Evolutionary conservation across 2,329 filamentous ascomycete species (phyloP), one percentile per base, ranked within the genome.

Genomic region (Triangularia setosa): DNA sequence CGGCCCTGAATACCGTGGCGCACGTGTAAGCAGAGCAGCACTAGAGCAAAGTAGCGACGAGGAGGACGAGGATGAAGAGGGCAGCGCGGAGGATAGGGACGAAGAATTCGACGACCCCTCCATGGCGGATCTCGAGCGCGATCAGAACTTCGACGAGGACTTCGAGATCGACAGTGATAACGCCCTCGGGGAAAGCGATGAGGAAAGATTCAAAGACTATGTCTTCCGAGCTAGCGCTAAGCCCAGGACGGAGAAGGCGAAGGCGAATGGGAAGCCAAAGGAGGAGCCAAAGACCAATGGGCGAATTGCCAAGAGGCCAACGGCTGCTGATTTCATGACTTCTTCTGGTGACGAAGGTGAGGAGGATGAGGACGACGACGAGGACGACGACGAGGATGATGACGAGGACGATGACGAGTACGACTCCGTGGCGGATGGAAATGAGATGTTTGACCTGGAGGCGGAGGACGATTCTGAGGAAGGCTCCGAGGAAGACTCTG

Each of bases 161-260:
- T 77, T 75, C 27, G 86, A 89, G 68, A 88, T 89, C 64, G 81
- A 84, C 58, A 88, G 86, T 71, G 86, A 89, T 63, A 78, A 84
- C 35, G 94, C 92, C 0, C 88, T 98, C 73, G 91, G 88, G 2
- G 88, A 90, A 62, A 95, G 91, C 69, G 94, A 98, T 71, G 89
- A 92, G 69, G 92, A 96, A 75, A 84, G 84, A 60, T 92, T 97
- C 72, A 87, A 90, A 69, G 87, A 86, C 0, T 97, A 91, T 73
- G 85, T 79, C 0, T 88, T 89, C 68, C 78, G 83, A 30, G 85
- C 85, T 23, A 88, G 85, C 75, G 82, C 81, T 1, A 84, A 83
- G 67, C 79, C 82, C 4, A 78, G 75, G 61, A 73, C 72, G 16
- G 70, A 74, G 6, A 73, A 73, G 57, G 28, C 21, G 4, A 58